These are phyloP conservation scores for Linnemannia exigua DNA, from an alignment of 192 early-diverging fungal species.

Conservation along the genomic window DNA sequence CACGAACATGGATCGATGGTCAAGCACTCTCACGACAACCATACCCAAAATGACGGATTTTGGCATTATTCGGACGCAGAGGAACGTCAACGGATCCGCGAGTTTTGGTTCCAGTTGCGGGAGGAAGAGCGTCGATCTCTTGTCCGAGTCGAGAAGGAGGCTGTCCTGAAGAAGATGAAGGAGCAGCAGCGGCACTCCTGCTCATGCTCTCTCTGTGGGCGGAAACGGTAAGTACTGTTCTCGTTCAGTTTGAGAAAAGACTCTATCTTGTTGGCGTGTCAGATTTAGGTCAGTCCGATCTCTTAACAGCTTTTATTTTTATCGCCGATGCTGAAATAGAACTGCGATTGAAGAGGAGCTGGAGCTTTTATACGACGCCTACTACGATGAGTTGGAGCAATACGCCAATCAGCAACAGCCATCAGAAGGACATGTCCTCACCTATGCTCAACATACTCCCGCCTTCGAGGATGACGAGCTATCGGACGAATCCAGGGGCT, in stretches of 20 bases:
- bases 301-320: neutral
- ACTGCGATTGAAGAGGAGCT: conserved; percentile 89
- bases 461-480: conserved; percentile 57
- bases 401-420: conserved; percentile 84
- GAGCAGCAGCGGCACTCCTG: conserved; percentile 90
- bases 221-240: conserved; percentile 73
- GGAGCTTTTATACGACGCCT: conserved; percentile 89
- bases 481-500: conserved; percentile 59
- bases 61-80: conserved; percentile 81
- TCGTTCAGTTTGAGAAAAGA: neutral
- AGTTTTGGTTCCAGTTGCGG: conserved; percentile 87
- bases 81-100: conserved; percentile 83
- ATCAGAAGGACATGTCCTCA: conserved; percentile 48
- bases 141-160: conserved; percentile 90
- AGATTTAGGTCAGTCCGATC: neutral
- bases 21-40: conserved; percentile 54
- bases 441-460: conserved; percentile 58
- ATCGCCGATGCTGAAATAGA: conserved; percentile 44
- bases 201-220: conserved; percentile 86
- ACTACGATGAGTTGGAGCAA: conserved; percentile 90
- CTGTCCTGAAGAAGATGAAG: conserved; percentile 90
- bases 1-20: conserved; percentile 36
- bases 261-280: neutral
- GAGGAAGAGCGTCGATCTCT: conserved; percentile 84
- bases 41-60: conserved; percentile 67